phyloP scores from a whole-genome alignment of 2,329 filamentous ascomycete genomes.

The Fusarium goolgardi region DNA sequence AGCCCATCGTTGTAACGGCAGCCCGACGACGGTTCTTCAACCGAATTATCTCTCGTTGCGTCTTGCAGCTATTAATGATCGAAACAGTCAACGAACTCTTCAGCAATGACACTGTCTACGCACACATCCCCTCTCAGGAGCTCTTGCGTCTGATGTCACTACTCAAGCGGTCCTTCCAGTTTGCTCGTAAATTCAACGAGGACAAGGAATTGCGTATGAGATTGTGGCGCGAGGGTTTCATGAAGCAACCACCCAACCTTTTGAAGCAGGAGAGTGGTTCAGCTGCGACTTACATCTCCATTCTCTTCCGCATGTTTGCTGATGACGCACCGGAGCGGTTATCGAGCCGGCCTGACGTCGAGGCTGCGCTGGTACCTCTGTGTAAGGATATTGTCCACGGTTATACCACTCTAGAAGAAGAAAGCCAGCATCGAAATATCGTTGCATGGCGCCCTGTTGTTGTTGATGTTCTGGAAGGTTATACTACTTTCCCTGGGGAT shows the following conservation, averaged over 20 bases:
- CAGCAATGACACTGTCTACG: constrained; percentile 94
- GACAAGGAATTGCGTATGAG: constrained; percentile 95
- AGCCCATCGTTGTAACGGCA: constrained; percentile 91
- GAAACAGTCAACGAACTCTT: constrained; percentile 99
- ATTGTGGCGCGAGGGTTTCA: constrained; percentile 97
- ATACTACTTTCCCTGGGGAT: constrained; percentile 81
- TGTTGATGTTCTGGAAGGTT: constrained; percentile 95
- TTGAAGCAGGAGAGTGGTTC: constrained; percentile 96
- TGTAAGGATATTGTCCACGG: constrained; percentile 93
- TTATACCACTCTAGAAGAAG: constrained; percentile 89
- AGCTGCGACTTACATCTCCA: constrained; percentile 94
- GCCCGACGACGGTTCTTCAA: constrained; percentile 97
- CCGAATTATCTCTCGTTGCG: constrained; percentile 98
- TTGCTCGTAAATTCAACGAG: constrained; percentile 96
- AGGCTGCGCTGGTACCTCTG: constrained; percentile 90
- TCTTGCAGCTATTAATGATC: constrained; percentile 97
- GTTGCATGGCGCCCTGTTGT: constrained; percentile 97
- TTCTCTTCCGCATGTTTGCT: constrained; percentile 96
- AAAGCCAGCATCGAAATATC: constrained; percentile 96
- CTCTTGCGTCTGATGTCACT: constrained; percentile 92
- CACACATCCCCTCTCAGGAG: constrained; percentile 89
- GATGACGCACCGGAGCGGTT: constrained; percentile 86
- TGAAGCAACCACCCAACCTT: constrained; percentile 98
- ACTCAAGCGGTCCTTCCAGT: constrained; percentile 95
- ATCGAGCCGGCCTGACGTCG: constrained; percentile 82